Evolutionary conservation across 192 early-diverging fungal species (phyloP), one percentile per base, ranked within the genome.

Genomic region (Diversispora epigaea): DNA sequence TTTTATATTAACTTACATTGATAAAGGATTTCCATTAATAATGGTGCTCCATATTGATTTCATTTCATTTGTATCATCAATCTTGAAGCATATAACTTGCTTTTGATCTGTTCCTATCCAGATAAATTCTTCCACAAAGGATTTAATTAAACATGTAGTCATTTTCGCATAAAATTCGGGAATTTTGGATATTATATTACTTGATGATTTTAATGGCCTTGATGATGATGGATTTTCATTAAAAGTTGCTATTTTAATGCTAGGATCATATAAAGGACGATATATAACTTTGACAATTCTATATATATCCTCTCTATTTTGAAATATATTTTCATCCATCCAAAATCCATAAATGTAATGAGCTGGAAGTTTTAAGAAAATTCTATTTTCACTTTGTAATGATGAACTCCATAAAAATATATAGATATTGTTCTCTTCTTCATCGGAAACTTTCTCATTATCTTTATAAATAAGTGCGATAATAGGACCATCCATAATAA

Each of bases 401-500:
- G 17, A 64, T 64, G 62, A 40, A 17, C 39, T 44, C 62, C 62
- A 64, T 40, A 64, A 40, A 39, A 64, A 3, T 41, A 64, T 64
- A 64, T 44, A 43, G 19, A 40, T 64, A 7, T 64, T 64, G 17
- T 64, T 64, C 43, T 64, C 62, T 40, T 64, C 62, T 41, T 40
- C 39, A 41, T 64, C 62, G 9, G 62, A 64, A 4, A 25, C 0
- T 8, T 52, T 17, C 3, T 21, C 22, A 39, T 12, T 15, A 44
- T 64, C 40, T 44, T 64, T 12, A 64, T 44, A 64, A n/a, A 64
- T 3, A 17, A 64, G 43, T 19, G 62, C 62, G 10, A 64, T 40
- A 25, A 64, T 41, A 4, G 62, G 62, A 2, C 62, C 62, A n/a
- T 64, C 62, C 62, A 64, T 64, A 17, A 64, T 64, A 43, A 64